Base-by-base conservation (phyloP, 345 rosid genomes). In the Bruguiera gymnorhiza region DNA sequence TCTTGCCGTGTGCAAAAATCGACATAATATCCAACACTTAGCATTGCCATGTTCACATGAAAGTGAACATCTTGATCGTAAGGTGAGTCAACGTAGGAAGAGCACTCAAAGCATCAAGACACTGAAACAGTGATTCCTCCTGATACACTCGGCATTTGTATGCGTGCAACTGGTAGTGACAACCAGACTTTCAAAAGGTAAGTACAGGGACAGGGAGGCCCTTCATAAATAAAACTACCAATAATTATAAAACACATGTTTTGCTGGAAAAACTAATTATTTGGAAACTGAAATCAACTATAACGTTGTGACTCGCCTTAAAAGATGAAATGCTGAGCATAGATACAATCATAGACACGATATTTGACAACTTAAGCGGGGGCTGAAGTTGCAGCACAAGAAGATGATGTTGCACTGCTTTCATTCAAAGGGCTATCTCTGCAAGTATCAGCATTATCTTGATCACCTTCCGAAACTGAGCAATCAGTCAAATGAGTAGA, bases 281-380 rank as follows among this genome's bases (percentile, higher is more conserved):
- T n/a, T 21, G 13, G 19, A 68, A 37, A 60, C 51, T 20, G 30
- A 65, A 30, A 64, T 2, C n/a, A n/a, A 57, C 5, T 68, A 21
- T 5, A 61, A 51, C 55, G 21, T 69, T 29, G 31, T 26, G 31
- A 51, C 81, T 69, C 67, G 82, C 84, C 82, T 82, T 69, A 80
- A 84, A 68, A 80, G 71, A 82, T 78, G 86, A 84, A 80, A 84
- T 60, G 79, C 79, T 32, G 79, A 79, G 83, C 83, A 75, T 43
- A 73, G 82, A 79, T 69, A 36, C 66, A 48, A 64, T 60, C 55
- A 65, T 68, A 20, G 53, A 72, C 68, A 73, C 50, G 67, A 66
- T 55, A 54, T 37, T 65, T 26, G 39, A 54, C 63, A 32, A 67
- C 37, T 72, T 65, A 87, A 60, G 62, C 60, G 46, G 86, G 78